Conservation (phyloP, 108 stramenopile species). For the Conticribra guillardii region DNA sequence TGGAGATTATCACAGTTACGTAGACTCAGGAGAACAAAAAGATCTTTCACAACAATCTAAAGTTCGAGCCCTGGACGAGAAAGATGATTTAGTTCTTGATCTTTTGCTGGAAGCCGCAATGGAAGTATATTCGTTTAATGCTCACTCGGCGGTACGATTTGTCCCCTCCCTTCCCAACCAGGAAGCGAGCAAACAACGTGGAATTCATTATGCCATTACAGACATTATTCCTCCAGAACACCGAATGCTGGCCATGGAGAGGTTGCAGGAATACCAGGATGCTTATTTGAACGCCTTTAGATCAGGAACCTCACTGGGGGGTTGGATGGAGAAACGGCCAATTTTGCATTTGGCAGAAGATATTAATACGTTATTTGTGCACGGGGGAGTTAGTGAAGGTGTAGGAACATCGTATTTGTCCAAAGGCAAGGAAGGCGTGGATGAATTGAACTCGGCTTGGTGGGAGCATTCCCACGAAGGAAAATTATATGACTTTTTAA, state of each 20-base stretch:
- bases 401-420: constrained; percentile 19
- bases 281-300: constrained; percentile 53
- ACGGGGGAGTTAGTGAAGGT: constrained; percentile 54
- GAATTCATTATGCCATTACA: constrained; percentile 48
- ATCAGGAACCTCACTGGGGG: constrained; percentile 52
- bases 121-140: constrained; percentile 49
- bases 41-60: neutral
- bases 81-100: constrained; percentile 59
- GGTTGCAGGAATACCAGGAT: constrained; percentile 51
- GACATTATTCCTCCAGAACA: constrained; percentile 55
- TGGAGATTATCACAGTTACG: constrained; percentile 59
- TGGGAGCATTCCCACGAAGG: constrained; percentile 46
- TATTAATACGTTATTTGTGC: constrained; percentile 55
- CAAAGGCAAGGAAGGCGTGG: constrained; percentile 45
- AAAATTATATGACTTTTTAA: constrained; percentile 47
- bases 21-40: constrained; percentile 5
- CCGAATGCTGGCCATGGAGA: constrained; percentile 43
- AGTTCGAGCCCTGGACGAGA: constrained; percentile 33
- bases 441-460: constrained; percentile 36
- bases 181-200: constrained; percentile 2
- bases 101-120: constrained; percentile 57
- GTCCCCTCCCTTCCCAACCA: constrained; percentile 28
- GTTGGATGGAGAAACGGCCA: constrained; percentile 57
- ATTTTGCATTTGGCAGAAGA: constrained; percentile 43
- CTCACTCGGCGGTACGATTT: constrained; percentile 45